Evolutionary conservation across 495 filamentous ascomycete genomes (phyloP), one percentile per base, ranked within the genome.

Genomic region (Parathielavia hyrcaniae): DNA sequence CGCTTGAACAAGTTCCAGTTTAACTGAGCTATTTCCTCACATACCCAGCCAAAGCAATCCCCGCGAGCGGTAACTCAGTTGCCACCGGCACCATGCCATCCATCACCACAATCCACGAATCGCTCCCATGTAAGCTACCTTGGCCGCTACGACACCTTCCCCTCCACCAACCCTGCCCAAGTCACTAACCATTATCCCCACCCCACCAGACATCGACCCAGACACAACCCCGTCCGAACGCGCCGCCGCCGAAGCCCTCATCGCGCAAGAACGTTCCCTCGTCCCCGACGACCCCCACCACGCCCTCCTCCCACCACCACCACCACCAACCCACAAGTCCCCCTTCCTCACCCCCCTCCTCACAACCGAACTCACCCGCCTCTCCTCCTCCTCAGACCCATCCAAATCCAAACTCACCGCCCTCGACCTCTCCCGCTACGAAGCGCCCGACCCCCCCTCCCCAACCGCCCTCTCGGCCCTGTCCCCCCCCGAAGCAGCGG

Each of bases 391-490:
- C 14, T 46, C 50, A 10, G 35, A 53, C 48, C 51, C 39, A 22
- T 20, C 64, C 19, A 44, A 44, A 50, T n/a, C 75, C 14, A 81
- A 81, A 11, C 69, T 86, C 5, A 65, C 71, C 12, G 88, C 81
- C 44, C 87, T 97, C 65, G 90, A 97, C 70, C 73, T 88, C 1
- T 71, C 79, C 22, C 89, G 92, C 62, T 97, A 97, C 78, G 88
- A 95, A 72, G 81, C 83, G 14, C 77, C 73, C 20, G 49, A 66
- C 40, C 45, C 54, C 12, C 51, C 55, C 50, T 9, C 53, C 56
- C 50, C 61, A 53, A 26, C 65, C 53, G 51, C 68, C 8, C 55
- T 59, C n/a, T 2, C 61, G 16, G 22, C 57, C 32, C 40, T 64
- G 4, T 23, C 55, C 19, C 45, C 22, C 1, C 0, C 26, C 34